phyloP scores from a whole-genome alignment of 2,329 filamentous ascomycete genomes.

The Penicillium sp. region DNA sequence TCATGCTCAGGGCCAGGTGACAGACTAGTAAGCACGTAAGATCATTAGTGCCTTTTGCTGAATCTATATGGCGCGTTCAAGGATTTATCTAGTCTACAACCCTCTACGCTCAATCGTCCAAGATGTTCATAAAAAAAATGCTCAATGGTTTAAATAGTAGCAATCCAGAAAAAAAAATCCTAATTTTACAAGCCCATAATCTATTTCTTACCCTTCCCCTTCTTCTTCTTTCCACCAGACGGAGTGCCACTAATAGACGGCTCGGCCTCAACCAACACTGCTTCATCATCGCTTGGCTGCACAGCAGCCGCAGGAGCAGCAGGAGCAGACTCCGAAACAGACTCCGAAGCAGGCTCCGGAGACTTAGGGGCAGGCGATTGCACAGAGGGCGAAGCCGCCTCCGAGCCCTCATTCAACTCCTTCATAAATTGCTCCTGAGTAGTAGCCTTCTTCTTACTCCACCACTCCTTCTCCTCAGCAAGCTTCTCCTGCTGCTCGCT shows the following conservation, averaged over 20 bases:
- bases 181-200: slow-evolving; percentile 15
- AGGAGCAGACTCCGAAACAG: not conserved
- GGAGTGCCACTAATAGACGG: slow-evolving; percentile 38
- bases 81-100: not conserved
- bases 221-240: slow-evolving; percentile 41
- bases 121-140: not conserved
- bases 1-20: too few relatives aligned
- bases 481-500: slow-evolving; percentile 72
- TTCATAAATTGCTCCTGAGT: slow-evolving; percentile 80
- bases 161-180: slow-evolving; percentile 2
- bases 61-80: too few relatives aligned
- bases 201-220: slow-evolving; percentile 51
- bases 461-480: slow-evolving; percentile 81
- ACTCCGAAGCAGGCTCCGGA: slow-evolving; percentile 18
- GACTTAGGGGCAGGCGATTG: slow-evolving; percentile 20
- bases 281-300: slow-evolving; percentile 65
- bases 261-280: slow-evolving; percentile 72
- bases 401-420: slow-evolving; percentile 60
- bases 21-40: too few relatives aligned
- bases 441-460: slow-evolving; percentile 76
- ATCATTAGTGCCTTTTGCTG: too few relatives aligned
- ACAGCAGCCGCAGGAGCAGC: slow-evolving; percentile 32
- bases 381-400: slow-evolving; percentile 10
- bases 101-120: not conserved
- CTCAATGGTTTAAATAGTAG: slow-evolving; percentile 1